These are phyloP conservation scores for Spencermartinsiella europaea DNA, from an alignment of 805 yeast genomes.

Conservation along the genomic window DNA sequence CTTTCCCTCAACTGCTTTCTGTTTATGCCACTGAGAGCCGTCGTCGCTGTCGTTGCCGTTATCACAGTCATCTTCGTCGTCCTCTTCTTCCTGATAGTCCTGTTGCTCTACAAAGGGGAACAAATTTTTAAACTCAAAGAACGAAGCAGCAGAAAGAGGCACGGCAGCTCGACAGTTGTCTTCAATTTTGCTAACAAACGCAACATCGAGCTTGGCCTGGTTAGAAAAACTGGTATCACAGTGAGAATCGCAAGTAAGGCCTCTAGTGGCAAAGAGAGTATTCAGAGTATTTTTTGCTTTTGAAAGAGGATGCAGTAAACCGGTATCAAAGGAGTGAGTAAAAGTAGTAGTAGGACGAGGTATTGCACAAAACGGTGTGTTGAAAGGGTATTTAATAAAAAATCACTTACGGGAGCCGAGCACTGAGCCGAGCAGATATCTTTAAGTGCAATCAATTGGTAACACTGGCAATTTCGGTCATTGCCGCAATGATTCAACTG, in stretches of 20 bases:
- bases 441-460: conserved; percentile 10
- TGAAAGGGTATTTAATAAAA: too few species aligned
- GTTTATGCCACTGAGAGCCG: conserved; percentile 20
- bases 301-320: too few species aligned
- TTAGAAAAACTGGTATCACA: too few species aligned
- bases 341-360: too few species aligned
- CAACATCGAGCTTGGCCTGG: background rate
- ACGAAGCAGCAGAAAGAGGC: conserved; percentile 1
- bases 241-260: too few species aligned
- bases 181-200: background rate
- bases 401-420: background rate
- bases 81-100: conserved; percentile 16
- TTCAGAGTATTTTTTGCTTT: too few species aligned
- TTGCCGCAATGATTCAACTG: conserved; percentile 15
- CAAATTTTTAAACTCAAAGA: conserved; percentile 4
- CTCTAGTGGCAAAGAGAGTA: too few species aligned
- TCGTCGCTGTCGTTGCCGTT: conserved; percentile 24
- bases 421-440: conserved; percentile 17
- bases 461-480: conserved; percentile 20
- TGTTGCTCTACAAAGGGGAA: conserved; percentile 5
- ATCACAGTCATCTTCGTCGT: conserved; percentile 21
- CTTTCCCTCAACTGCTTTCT: too few species aligned
- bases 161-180: conserved; percentile 4
- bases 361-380: too few species aligned
- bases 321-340: too few species aligned